Conservation (phyloP, 163 green algal genomes). For the Chloromonas sp. region DNA sequence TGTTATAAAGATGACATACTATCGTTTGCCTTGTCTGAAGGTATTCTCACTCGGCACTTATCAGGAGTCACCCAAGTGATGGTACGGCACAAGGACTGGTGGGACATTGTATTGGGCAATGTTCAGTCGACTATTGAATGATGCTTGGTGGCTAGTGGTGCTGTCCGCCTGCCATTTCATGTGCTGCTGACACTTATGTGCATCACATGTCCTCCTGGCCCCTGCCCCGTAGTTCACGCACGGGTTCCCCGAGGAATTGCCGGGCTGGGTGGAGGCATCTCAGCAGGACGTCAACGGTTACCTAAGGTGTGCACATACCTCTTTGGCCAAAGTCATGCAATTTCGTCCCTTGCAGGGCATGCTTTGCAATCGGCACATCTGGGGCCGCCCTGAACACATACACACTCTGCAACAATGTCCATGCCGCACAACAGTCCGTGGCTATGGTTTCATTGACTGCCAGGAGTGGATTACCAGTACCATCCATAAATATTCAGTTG, state of each 20-base stretch:
- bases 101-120: background rate
- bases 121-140: background rate
- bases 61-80: too few relatives aligned
- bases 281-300: constrained; percentile 24
- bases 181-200: too few relatives aligned
- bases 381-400: background rate
- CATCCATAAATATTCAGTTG: too few relatives aligned
- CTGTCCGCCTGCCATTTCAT: background rate
- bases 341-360: background rate
- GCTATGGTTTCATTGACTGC: too few relatives aligned
- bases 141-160: background rate
- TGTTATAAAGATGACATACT: too few relatives aligned
- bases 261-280: constrained; percentile 11
- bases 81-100: background rate
- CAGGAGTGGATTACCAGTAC: too few relatives aligned
- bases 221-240: constrained; percentile 15
- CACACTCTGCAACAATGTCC: background rate
- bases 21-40: too few relatives aligned
- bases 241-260: constrained; percentile 14
- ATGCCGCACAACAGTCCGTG: background rate
- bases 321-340: background rate
- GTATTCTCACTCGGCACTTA: too few relatives aligned
- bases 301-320: background rate
- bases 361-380: background rate
- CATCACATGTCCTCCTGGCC: background rate